Conservation (phyloP, 2,329 filamentous ascomycete species). For the Alternaria metachromatica region DNA sequence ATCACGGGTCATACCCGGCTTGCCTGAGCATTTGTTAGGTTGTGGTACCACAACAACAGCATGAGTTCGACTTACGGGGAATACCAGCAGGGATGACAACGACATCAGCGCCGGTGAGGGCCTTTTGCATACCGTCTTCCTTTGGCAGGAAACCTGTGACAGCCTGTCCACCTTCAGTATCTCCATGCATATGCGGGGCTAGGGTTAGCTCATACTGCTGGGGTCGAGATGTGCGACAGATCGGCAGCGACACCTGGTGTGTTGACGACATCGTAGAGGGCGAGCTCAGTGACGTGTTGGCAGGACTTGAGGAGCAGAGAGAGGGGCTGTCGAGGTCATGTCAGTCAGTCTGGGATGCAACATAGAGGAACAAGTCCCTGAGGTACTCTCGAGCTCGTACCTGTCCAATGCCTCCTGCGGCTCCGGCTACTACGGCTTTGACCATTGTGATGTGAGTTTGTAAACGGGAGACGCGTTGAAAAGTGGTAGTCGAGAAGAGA, state of each 20-base stretch:
- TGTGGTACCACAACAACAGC: not conserved
- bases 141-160: constrained; percentile 86
- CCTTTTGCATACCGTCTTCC: constrained; percentile 81
- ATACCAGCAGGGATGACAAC: constrained; percentile 98
- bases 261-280: constrained; percentile 99
- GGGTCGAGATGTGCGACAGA: constrained; percentile 94
- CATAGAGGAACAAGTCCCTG: not conserved
- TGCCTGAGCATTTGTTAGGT: constrained; percentile 67
- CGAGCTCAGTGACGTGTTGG: constrained; percentile 87
- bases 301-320: constrained; percentile 94
- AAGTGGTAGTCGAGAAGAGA: constrained; percentile 8
- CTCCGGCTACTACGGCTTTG: constrained; percentile 77
- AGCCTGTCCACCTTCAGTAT: constrained; percentile 59
- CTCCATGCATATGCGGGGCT: constrained; percentile 8
- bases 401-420: constrained; percentile 98
- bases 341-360: constrained; percentile 20
- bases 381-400: constrained; percentile 56
- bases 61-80: constrained; percentile 70
- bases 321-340: constrained; percentile 69
- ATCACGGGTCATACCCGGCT: constrained; percentile 99
- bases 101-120: constrained; percentile 91
- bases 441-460: constrained; percentile 39
- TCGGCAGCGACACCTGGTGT: constrained; percentile 95
- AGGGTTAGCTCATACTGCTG: constrained; percentile 66
- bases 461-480: constrained; percentile 20